phyloP scores from a whole-genome alignment of 768 basidiomycete genomes.

The Galerina sulciceps region DNA sequence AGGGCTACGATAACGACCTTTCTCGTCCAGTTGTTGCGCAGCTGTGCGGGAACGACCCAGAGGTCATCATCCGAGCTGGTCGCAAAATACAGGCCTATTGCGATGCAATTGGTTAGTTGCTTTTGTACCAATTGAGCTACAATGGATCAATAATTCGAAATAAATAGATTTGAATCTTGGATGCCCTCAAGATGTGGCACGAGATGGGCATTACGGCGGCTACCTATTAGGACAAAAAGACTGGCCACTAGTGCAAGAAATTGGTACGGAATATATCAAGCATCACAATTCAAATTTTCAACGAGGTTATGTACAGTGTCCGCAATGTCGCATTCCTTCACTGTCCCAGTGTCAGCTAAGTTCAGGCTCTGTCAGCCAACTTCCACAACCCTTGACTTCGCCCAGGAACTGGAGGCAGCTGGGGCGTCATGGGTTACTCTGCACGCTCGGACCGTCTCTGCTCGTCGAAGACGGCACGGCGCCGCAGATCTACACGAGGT shows the following conservation, averaged over 20 bases:
- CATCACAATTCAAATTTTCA: not conserved
- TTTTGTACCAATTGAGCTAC: not conserved
- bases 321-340: slow-evolving; percentile 63
- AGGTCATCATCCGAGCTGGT: slow-evolving; percentile 62
- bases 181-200: slow-evolving; percentile 75
- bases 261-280: slow-evolving; percentile 47
- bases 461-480: slow-evolving; percentile 71
- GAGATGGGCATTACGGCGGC: slow-evolving; percentile 70
- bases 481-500: slow-evolving; percentile 70
- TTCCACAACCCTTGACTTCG: slow-evolving; percentile 57
- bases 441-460: slow-evolving; percentile 75
- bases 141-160: not conserved
- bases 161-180: slow-evolving; percentile 76
- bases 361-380: slow-evolving; percentile 61
- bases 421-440: slow-evolving; percentile 75
- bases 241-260: slow-evolving; percentile 67
- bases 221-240: slow-evolving; percentile 77
- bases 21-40: slow-evolving; percentile 68
- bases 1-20: slow-evolving; percentile 25
- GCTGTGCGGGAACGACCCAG: slow-evolving; percentile 73
- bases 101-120: slow-evolving; percentile 67
- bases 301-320: slow-evolving; percentile 49
- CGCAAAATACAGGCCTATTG: slow-evolving; percentile 61
- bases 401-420: slow-evolving; percentile 59
- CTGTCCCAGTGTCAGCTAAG: slow-evolving; percentile 70